A percentile compares a stretch with the other conserved stretches of the same genome.
Evolutionary conservation across 441 rosid species (phyloP).

Genomic region (Brassica balearica): DNA sequence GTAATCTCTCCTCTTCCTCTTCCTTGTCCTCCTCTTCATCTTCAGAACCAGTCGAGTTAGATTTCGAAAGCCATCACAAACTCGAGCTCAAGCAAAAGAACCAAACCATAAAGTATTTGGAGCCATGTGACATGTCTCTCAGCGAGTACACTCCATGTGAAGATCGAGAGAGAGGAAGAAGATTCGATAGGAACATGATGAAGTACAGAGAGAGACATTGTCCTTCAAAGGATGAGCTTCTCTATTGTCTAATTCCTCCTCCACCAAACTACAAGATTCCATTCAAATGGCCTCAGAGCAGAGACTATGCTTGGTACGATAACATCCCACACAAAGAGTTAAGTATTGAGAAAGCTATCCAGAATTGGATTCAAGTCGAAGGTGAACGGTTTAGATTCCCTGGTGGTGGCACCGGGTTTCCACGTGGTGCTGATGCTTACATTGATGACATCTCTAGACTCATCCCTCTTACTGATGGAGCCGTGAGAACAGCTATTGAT

Average conservation of each 20-base stretch:
- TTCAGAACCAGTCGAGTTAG: slow-evolving; percentile 47
- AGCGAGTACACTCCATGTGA: slow-evolving; percentile 92
- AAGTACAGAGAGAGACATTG: slow-evolving; percentile 90
- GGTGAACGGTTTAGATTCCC: slow-evolving; percentile 85
- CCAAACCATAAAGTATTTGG: slow-evolving; percentile 44
- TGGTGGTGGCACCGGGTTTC: slow-evolving; percentile 92
- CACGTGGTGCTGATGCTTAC: slow-evolving; percentile 87
- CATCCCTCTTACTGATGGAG: slow-evolving; percentile 72
- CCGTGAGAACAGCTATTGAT: slow-evolving; percentile 78
- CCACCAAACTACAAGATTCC: slow-evolving; percentile 92
- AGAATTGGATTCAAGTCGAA: slow-evolving; percentile 88
- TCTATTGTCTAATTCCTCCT: slow-evolving; percentile 76
- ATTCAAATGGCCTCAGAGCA: slow-evolving; percentile 91
- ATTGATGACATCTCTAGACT: slow-evolving; percentile 74
- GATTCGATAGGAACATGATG: slow-evolving; percentile 71
- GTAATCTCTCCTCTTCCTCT: slow-evolving; percentile 25
- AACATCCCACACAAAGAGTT: slow-evolving; percentile 92
- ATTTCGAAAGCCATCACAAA: slow-evolving; percentile 81
- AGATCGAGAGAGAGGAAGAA: slow-evolving; percentile 71
- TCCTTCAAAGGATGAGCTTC: slow-evolving; percentile 70
- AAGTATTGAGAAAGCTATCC: slow-evolving; percentile 90
- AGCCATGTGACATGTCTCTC: slow-evolving; percentile 69
- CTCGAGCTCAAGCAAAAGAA: slow-evolving; percentile 49
- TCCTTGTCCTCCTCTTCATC: slow-evolving; percentile 29
- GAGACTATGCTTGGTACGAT: slow-evolving; percentile 86